Evolutionary conservation across 805 yeast genomes (phyloP).

Genomic region (Sugiyamaella floridensis): DNA sequence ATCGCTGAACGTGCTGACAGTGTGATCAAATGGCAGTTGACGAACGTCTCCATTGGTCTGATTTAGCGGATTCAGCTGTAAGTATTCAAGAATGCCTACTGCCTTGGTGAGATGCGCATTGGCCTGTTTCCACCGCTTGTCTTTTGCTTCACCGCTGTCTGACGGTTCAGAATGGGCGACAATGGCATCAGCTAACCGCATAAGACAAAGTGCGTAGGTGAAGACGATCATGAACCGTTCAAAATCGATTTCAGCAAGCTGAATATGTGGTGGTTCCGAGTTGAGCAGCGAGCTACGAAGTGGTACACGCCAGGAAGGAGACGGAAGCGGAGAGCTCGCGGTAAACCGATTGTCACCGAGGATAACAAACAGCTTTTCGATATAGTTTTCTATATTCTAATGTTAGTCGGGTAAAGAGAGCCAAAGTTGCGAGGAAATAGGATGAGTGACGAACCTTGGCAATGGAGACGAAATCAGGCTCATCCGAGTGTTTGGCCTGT

Average conservation of each 20-base stretch:
- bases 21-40: conserved; percentile 1
- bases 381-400: conserved; percentile 24
- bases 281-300: conserved; percentile 10
- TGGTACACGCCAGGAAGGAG: conserved; percentile 26
- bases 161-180: conserved; percentile 1
- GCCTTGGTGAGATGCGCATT: conserved; percentile 25
- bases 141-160: conserved; percentile 3
- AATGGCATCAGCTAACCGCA: conserved; percentile 14
- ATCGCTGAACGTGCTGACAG: conserved; percentile 18
- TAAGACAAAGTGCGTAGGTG: conserved; percentile 19
- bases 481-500: conserved; percentile 23
- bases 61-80: conserved; percentile 13
- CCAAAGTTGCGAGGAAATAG: no score
- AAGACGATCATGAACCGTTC: conserved; percentile 22
- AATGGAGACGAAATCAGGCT: conserved; percentile 21
- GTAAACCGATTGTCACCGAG: conserved; percentile 7
- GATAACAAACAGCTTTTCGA: conserved; percentile 21
- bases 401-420: no score
- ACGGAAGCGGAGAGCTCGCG: conserved; percentile 8
- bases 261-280: conserved; percentile 11
- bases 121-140: conserved; percentile 21
- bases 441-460: conserved; percentile 17
- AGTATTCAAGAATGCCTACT: conserved; percentile 20
- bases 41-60: neutral
- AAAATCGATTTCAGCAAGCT: conserved; percentile 13